Conservation (phyloP, 2,329 filamentous ascomycete genomes). For the Xylaria multiplex region DNA sequence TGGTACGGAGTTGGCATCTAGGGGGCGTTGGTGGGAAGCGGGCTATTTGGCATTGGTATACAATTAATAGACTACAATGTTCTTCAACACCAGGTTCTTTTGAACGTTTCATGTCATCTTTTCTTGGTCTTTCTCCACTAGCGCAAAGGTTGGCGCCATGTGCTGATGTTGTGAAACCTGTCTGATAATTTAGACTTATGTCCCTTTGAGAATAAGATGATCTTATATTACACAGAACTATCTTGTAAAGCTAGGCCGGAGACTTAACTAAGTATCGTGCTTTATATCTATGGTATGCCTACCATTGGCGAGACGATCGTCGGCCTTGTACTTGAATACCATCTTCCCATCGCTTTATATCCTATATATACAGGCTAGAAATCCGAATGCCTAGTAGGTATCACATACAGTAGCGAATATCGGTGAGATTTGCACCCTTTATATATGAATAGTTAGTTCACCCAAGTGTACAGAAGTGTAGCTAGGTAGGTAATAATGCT, state of each 20-base stretch:
- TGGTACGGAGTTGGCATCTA: conserved; percentile 30
- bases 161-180: background rate
- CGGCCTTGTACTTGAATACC: background rate
- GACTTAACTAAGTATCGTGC: background rate
- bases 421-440: too few species aligned
- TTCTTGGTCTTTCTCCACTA: background rate
- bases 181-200: background rate
- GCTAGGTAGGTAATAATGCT: too few species aligned
- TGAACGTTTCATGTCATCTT: background rate
- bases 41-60: conserved; percentile 22
- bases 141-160: background rate
- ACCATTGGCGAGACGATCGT: background rate
- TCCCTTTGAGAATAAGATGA: background rate
- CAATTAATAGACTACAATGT: conserved; percentile 32
- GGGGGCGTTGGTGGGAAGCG: conserved; percentile 31
- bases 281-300: background rate
- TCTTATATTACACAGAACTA: too few species aligned
- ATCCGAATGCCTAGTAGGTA: background rate
- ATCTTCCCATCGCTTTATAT: too few species aligned
- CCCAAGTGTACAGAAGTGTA: too few species aligned
- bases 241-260: too few species aligned
- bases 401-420: too few species aligned
- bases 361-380: background rate
- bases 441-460: background rate
- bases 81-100: background rate